Evolutionary conservation across 345 rosid species (phyloP).

Genomic region (Euclidium syriacum): DNA sequence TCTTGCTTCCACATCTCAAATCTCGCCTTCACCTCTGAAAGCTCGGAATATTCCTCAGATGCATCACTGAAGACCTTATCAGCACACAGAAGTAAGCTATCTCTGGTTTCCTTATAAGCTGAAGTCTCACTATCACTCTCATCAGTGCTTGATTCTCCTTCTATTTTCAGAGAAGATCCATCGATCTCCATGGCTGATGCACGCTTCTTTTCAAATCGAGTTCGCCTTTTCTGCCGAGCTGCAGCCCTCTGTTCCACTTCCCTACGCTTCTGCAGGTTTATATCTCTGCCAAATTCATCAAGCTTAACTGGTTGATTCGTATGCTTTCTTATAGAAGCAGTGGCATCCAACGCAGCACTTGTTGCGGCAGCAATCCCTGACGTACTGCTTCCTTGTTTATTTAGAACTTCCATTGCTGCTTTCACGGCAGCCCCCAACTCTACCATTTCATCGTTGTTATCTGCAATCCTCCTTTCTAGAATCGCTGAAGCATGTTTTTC

Average conservation of each 20-base stretch:
- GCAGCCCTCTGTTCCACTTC: conserved; percentile 74
- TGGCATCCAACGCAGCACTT: conserved; percentile 75
- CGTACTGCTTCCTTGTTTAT: conserved; percentile 55
- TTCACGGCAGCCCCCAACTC: conserved; percentile 81
- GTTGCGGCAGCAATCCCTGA: conserved; percentile 59
- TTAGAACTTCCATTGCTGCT: conserved; percentile 64
- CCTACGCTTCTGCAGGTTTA: conserved; percentile 80
- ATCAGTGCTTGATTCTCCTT: conserved; percentile 97
- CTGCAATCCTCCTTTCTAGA: conserved; percentile 77
- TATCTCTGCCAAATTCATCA: conserved; percentile 96
- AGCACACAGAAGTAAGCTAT: conserved; percentile 61
- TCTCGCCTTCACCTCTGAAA: conserved; percentile 68
- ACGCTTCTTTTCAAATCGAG: conserved; percentile 64
- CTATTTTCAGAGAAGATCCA: conserved; percentile 51
- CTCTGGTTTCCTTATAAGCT: conserved; percentile 71
- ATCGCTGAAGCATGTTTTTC: conserved; percentile 65
- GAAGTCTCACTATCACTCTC: conserved; percentile 87
- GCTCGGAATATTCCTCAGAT: conserved; percentile 85
- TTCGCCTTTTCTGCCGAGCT: conserved; percentile 70
- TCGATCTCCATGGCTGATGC: conserved; percentile 66
- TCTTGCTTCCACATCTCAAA: conserved; percentile 86
- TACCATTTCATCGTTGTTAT: conserved; percentile 76
- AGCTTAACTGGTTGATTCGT: conserved; percentile 55
- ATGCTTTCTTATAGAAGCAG: conserved; percentile 56
- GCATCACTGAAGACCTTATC: conserved; percentile 85